Conservation (phyloP, 192 early-diverging fungal genomes). For the Polychytrium aggregatum region DNA sequence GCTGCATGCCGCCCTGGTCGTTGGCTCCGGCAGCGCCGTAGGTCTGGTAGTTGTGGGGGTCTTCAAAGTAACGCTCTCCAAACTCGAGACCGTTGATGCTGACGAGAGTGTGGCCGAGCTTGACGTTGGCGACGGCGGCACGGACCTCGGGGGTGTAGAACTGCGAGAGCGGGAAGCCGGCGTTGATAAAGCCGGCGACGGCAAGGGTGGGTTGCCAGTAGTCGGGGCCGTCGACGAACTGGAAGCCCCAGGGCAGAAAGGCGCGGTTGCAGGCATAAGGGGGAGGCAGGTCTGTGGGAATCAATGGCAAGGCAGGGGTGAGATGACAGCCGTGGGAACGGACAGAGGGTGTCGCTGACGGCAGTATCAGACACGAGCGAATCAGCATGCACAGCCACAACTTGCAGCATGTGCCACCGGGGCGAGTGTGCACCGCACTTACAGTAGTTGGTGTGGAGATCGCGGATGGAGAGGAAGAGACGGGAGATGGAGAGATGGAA, state of each 20-base stretch:
- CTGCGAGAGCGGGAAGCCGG: neutral
- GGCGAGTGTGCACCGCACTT: slow-evolving; percentile 1
- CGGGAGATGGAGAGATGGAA: slow-evolving; percentile 9
- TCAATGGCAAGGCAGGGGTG: too few relatives aligned
- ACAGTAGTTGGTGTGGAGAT: slow-evolving; percentile 14
- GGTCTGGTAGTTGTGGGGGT: slow-evolving; percentile 4
- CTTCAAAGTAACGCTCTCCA: too few relatives aligned
- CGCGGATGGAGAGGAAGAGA: slow-evolving; percentile 12
- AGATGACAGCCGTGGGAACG: too few relatives aligned
- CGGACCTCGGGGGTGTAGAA: too few relatives aligned
- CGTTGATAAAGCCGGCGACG: neutral
- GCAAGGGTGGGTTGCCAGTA: slow-evolving; percentile 2
- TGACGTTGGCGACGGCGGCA: neutral
- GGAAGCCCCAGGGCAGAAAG: slow-evolving; percentile 4
- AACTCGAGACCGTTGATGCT: slow-evolving; percentile 4
- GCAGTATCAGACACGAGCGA: too few relatives aligned
- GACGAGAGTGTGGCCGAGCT: slow-evolving; percentile 4
- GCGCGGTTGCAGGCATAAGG: slow-evolving; percentile 7
- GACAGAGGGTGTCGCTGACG: too few relatives aligned
- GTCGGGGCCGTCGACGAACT: slow-evolving; percentile 5
- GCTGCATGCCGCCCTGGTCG: slow-evolving; percentile 6
- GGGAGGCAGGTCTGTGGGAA: too few relatives aligned
- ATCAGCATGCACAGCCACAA: too few relatives aligned
- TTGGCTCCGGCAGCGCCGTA: neutral
- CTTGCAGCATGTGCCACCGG: too few relatives aligned